Evolutionary conservation across 108 stramenopile species (phyloP).

Genomic region (Pelagomonas calceolata): DNA sequence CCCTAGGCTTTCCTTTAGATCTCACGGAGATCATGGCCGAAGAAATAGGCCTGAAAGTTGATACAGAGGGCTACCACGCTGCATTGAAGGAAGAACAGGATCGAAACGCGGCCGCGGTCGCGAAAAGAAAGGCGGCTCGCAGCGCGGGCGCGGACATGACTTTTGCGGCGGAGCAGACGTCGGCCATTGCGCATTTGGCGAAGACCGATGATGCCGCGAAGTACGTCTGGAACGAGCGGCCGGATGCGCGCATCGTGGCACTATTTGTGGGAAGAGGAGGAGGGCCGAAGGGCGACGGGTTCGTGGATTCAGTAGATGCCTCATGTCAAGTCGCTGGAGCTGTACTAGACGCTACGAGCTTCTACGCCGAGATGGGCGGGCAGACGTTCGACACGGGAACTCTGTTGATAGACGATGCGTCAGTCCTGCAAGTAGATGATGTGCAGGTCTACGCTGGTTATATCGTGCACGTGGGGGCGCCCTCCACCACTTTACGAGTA

Average conservation of each 20-base stretch:
- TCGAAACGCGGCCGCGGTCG: slow-evolving; percentile 49
- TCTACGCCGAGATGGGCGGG: slow-evolving; percentile 93
- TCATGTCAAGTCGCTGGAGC: slow-evolving; percentile 55
- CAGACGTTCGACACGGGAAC: slow-evolving; percentile 84
- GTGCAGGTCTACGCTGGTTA: slow-evolving; percentile 80
- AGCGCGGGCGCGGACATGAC: slow-evolving; percentile 82
- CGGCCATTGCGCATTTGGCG: slow-evolving; percentile 57
- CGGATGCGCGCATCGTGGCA: slow-evolving; percentile 67
- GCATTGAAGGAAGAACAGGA: slow-evolving; percentile 81
- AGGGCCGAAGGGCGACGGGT: slow-evolving; percentile 41
- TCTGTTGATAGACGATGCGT: slow-evolving; percentile 30
- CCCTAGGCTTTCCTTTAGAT: slow-evolving; percentile 97
- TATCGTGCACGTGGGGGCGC: slow-evolving; percentile 68
- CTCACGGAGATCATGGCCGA: slow-evolving; percentile 97
- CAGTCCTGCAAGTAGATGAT: slow-evolving; percentile 54
- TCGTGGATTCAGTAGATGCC: slow-evolving; percentile 53
- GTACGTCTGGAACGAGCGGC: slow-evolving; percentile 71
- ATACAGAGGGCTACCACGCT: slow-evolving; percentile 73
- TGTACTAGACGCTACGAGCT: slow-evolving; percentile 78
- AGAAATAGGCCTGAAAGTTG: slow-evolving; percentile 82
- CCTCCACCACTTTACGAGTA: slow-evolving; percentile 53
- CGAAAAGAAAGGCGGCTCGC: slow-evolving; percentile 63
- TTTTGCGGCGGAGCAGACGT: slow-evolving; percentile 92
- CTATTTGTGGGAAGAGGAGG: slow-evolving; percentile 65
- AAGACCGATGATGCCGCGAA: slow-evolving; percentile 73